Base-by-base conservation (phyloP, 306 rosid genomes). In the Ormosia emarginata region DNA sequence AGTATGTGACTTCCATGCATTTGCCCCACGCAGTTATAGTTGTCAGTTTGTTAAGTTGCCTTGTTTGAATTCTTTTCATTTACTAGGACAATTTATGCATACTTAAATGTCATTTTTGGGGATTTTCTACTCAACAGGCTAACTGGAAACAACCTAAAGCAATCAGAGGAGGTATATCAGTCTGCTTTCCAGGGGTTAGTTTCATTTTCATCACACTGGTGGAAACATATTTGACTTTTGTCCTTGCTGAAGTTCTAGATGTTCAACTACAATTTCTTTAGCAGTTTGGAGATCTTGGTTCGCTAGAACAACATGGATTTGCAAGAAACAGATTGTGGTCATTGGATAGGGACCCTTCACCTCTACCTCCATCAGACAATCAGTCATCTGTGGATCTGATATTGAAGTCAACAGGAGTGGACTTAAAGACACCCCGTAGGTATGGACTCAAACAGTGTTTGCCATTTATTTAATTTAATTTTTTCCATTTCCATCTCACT, bases 91-190 rank as follows among this genome's bases (percentile, higher is more conserved):
- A 29, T 47, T 67, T 36, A 40, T 83, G 49, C 18, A 40, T 65
- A 29, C 2, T 49, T n/a, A 29, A 29, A 58, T 70, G 67, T 1
- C 2, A 71, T 43, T 47, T 77, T 29, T 77, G 61, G 41, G 46
- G 40, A 79, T 74, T 73, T 81, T 63, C 37, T 81, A 34, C 10
- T 81, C 39, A 43, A 43, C 89, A 92, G 97, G 89, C 89, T 58
- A 85, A 85, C 37, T 53, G 89, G 88, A 91, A 91, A 82, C 89
- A 89, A 33, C 89, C 80, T 18, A 91, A 86, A 88, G 89, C 91
- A 72, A 88, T 91, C 80, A 89, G 91, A 83, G 97, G 97, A 84
- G 97, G 97, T 4, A 89, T 93, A 77, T 83, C 92, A 17, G 87
- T 89, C 44, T 88, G 87, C 83, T 86, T 91, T 72, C 92, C 92